A percentile compares a stretch with the other conserved stretches of the same genome.
Conservation (phyloP, 352 stramenopile species). For the Pythium aphanidermatum region DNA sequence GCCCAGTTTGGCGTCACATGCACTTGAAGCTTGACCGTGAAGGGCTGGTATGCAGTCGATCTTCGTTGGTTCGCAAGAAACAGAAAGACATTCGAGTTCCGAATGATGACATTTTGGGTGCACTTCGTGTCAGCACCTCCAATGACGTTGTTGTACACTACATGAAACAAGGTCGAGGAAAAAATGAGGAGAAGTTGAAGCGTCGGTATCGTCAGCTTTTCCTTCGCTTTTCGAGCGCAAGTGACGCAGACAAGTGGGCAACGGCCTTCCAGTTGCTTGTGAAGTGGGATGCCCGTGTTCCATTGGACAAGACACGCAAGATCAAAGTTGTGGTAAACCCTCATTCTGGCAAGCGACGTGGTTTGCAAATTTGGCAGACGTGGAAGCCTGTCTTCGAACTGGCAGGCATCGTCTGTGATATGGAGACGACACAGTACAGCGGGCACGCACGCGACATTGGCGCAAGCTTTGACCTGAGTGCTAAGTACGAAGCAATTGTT, state of each 20-base stretch:
- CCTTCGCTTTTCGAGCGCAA: slow-evolving; percentile 28
- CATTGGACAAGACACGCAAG: slow-evolving; percentile 33
- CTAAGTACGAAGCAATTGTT: slow-evolving; percentile 71
- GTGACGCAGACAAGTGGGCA: slow-evolving; percentile 27
- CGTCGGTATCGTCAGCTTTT: slow-evolving; percentile 40
- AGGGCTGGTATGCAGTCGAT: slow-evolving; percentile 41
- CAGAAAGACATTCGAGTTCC: slow-evolving; percentile 39
- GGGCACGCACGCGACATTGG: slow-evolving; percentile 70
- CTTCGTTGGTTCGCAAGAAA: slow-evolving; percentile 60
- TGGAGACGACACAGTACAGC: slow-evolving; percentile 69
- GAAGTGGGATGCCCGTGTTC: slow-evolving; percentile 70
- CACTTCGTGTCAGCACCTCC: slow-evolving; percentile 13
- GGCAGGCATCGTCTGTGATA: slow-evolving; percentile 63
- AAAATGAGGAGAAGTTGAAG: slow-evolving; percentile 46
- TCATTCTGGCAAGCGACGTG: slow-evolving; percentile 53
- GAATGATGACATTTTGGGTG: slow-evolving; percentile 51
- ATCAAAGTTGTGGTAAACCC: slow-evolving; percentile 81
- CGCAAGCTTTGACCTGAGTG: slow-evolving; percentile 38
- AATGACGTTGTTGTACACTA: slow-evolving; percentile 49
- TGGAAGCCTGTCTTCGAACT: slow-evolving; percentile 55
- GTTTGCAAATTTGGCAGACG: slow-evolving; percentile 53
- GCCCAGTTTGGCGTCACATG: slow-evolving; percentile 49
- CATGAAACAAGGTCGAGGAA: slow-evolving; percentile 51
- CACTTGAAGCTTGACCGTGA: slow-evolving; percentile 43
- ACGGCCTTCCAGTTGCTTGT: slow-evolving; percentile 44